Evolutionary conservation across 306 rosid species (phyloP).

Genomic region (Lupinus albus): DNA sequence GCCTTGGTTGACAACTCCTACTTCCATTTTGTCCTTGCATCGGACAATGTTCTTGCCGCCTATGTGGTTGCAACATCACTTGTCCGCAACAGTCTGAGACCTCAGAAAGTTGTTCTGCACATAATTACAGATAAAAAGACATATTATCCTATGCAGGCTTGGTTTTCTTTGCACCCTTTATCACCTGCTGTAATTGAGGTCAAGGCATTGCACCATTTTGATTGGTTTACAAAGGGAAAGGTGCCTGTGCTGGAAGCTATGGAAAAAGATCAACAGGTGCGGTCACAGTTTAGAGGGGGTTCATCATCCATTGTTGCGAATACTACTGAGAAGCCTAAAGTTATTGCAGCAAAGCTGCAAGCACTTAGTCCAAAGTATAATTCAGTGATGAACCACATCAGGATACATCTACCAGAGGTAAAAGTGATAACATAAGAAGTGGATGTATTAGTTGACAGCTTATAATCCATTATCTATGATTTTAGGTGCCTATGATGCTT

Average conservation of each 20-base stretch:
- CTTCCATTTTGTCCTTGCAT: conserved; percentile 89
- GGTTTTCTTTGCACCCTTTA: conserved; percentile 90
- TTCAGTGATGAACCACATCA: conserved; percentile 94
- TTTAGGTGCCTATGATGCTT: conserved; percentile 30
- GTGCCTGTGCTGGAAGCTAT: conserved; percentile 97
- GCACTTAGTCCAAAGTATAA: conserved; percentile 98
- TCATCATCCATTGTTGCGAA: conserved; percentile 87
- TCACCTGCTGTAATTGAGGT: conserved; percentile 93
- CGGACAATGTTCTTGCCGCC: conserved; percentile 92
- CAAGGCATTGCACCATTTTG: conserved; percentile 97
- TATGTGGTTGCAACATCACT: conserved; percentile 88
- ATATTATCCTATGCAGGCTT: conserved; percentile 96
- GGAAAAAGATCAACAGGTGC: conserved; percentile 91
- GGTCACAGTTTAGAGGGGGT: conserved; percentile 91
- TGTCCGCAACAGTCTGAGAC: conserved; percentile 71
- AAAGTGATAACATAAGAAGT: conserved; percentile 13
- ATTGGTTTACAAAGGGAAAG: conserved; percentile 91
- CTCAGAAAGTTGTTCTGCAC: conserved; percentile 75
- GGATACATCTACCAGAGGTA: conserved; percentile 98
- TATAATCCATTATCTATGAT: conserved; percentile 15
- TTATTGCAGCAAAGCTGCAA: conserved; percentile 91
- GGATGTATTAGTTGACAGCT: background rate
- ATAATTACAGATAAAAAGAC: conserved; percentile 92
- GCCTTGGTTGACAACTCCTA: conserved; percentile 86
- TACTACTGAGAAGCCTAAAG: conserved; percentile 73